phyloP scores from a whole-genome alignment of 176 grass and related monocot genomes.

The Triticum timopheevii region DNA sequence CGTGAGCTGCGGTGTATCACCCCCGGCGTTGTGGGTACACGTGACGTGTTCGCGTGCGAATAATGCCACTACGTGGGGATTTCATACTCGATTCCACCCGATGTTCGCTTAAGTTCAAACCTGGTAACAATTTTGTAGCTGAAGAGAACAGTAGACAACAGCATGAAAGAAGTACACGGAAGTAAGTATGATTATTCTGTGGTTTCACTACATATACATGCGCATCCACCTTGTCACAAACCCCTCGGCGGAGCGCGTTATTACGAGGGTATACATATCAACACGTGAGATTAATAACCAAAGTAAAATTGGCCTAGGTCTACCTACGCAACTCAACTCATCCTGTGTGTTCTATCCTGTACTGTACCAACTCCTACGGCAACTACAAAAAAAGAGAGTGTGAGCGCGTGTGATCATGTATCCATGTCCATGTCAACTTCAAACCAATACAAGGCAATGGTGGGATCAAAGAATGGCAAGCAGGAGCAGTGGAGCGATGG shows the following conservation, averaged over 20 bases:
- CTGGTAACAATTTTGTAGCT: neutral
- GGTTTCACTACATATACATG: slow-evolving; percentile 21
- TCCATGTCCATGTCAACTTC: neutral
- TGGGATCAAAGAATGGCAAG: slow-evolving; percentile 34
- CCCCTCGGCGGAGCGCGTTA: slow-evolving; percentile 18
- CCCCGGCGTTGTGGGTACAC: too few relatives aligned
- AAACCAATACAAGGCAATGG: slow-evolving; percentile 26
- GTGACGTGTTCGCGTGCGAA: too few relatives aligned
- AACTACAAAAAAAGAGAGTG: slow-evolving; percentile 19
- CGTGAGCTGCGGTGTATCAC: too few relatives aligned
- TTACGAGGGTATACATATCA: neutral
- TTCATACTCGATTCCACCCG: too few relatives aligned
- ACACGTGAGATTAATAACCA: neutral
- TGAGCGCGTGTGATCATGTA: slow-evolving; percentile 23
- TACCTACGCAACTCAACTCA: slow-evolving; percentile 6
- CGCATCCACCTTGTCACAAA: slow-evolving; percentile 28
- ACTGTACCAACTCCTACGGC: slow-evolving; percentile 26
- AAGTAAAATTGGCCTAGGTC: slow-evolving; percentile 23
- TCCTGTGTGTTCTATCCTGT: slow-evolving; percentile 42
- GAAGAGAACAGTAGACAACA: neutral
- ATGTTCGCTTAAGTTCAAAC: too few relatives aligned
- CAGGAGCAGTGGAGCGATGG: slow-evolving; percentile 28
- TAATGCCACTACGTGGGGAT: too few relatives aligned
- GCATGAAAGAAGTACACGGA: neutral
- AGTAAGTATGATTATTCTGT: neutral